Evolutionary conservation across 371 early-diverging fungal species (phyloP), one percentile per base, ranked within the genome.

Genomic region (Capillidium heterosporum): DNA sequence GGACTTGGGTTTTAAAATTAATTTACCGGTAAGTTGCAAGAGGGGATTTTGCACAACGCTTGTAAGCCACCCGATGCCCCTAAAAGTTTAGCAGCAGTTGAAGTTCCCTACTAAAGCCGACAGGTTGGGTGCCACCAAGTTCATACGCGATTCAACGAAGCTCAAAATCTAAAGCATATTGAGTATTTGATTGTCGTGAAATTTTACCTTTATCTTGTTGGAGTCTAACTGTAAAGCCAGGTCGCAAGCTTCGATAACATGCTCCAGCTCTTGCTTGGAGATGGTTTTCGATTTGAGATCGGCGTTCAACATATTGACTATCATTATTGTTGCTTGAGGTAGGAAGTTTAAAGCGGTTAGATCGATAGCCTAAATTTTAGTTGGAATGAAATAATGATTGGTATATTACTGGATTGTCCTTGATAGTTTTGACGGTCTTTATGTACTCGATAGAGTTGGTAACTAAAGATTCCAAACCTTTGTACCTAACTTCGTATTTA

Each of bases 111-210:
- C 76, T 4, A 97, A 77, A 0, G 82, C 77, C 0, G 95, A 87
- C 0, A 95, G 65, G 55, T 95, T 95, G 15, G 98, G 98, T 1
- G 98, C 95, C 61, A 95, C 85, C 35, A 90, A 71, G 0, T 75
- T 74, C 89, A 95, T 88, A 13, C 92, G 75, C 0, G 91, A 86
- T 64, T 91, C 91, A 19, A 97, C 90, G 69, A 90, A 95, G 82
- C 78, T 82, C 51, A 24, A 15, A 32, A 17, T 11, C 11, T 32
- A 1, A 39, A 50, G 3, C 4, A 1, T 32, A 42, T 7, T n/a
- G 42, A 1, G 7, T 50, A 28, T 4, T 17, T 10, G 48, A 39
- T 47, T 32, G 29, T 21, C 42, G 48, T 43, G 15, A 29, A 42
- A 15, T n/a, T 48, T 44, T 68, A 76, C 76, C 51, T 76, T 83